Conservation (phyloP, 306 rosid species). For the Prunus persica region Prunus_persica_NCBIv2 NC_034011.1:20915001-20915500, state of each 20-base stretch:
- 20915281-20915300: background rate
- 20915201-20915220: background rate
- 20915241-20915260: too few relatives aligned
- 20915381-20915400: conserved; percentile 43
- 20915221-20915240: background rate
- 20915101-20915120: conserved; percentile 34
- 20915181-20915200: conserved; percentile 14
- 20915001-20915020: conserved; percentile 46
- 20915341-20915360: background rate
- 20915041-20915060: conserved; percentile 39
- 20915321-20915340: background rate
- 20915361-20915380: background rate
- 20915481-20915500: conserved; percentile 35
- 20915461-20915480: conserved; percentile 20
- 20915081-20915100: conserved; percentile 51
- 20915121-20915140: conserved; percentile 35
- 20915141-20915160: conserved; percentile 12
- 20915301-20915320: background rate
- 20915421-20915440: conserved; percentile 59
- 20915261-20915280: too few relatives aligned
- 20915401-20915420: conserved; percentile 48
- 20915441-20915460: conserved; percentile 48
- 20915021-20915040: conserved; percentile 43
- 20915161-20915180: conserved; percentile 16
- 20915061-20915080: conserved; percentile 53